Conservation (phyloP, 164 flowering plant genomes). For the Vitis rupestris region DNA sequence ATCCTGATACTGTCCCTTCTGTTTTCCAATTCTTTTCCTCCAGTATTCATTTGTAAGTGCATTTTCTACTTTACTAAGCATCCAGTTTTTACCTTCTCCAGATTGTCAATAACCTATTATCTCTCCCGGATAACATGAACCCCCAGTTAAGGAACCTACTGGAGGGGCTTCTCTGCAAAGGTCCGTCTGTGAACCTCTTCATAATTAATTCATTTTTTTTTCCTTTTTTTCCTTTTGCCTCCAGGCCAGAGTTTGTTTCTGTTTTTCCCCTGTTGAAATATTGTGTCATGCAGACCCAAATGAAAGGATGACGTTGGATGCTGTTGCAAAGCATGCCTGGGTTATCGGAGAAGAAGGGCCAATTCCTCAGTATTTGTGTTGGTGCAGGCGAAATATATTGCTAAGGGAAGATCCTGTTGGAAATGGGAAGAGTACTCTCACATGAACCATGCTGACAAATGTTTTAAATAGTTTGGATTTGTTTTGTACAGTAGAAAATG, state of each 20-base stretch:
- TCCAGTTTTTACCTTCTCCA: no score
- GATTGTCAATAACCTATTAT: conserved; percentile 24
- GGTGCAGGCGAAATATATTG: conserved; percentile 60
- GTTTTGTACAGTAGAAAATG: conserved; percentile 7
- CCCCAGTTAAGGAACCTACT: conserved; percentile 61
- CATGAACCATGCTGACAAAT: conserved; percentile 12
- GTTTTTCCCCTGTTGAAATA: not conserved
- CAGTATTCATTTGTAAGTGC: not conserved
- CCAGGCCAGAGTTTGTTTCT: not conserved
- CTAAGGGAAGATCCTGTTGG: conserved; percentile 16
- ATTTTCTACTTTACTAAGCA: no score
- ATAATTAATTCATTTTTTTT: not conserved
- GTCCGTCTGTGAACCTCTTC: conserved; percentile 24
- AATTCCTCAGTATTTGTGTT: conserved; percentile 62
- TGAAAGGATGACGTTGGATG: conserved; percentile 55
- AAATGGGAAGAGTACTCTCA: not conserved
- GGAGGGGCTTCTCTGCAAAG: conserved; percentile 89
- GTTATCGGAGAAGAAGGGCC: conserved; percentile 71
- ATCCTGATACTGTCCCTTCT: no score
- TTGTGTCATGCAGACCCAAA: conserved; percentile 56
- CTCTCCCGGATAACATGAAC: conserved; percentile 51
- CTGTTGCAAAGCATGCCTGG: conserved; percentile 73
- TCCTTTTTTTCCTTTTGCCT: not conserved
- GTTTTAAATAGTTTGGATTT: not conserved
- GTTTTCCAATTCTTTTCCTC: no score